Percentiles rank a stretch among this genome's conserved stretches.
phyloP scores from a whole-genome alignment of 805 yeast species.

The Candida quercuum region DNA sequence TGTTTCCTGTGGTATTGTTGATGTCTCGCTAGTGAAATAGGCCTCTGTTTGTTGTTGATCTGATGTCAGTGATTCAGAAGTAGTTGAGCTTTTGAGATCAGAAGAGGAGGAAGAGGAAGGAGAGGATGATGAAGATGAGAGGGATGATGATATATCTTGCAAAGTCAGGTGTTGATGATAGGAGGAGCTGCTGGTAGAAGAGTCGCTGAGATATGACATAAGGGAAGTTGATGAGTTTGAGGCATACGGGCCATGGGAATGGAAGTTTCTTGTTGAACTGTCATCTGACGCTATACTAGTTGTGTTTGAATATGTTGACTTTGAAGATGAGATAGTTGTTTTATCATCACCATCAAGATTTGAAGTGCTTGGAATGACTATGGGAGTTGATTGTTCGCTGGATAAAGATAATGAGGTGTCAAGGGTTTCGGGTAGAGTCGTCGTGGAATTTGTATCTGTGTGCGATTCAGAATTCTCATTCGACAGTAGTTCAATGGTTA shows the following conservation, averaged over 20 bases:
- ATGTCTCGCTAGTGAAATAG: neutral
- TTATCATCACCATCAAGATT: neutral
- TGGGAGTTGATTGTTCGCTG: neutral
- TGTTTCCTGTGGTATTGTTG: constrained; percentile 1
- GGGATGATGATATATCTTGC: neutral
- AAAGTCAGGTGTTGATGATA: no score
- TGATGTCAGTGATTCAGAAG: constrained; percentile 4
- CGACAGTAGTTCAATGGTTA: no score
- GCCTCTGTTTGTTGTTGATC: neutral
- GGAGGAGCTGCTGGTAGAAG: no score
- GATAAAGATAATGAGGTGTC: neutral
- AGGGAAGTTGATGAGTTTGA: no score
- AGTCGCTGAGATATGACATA: no score
- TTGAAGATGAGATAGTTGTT: neutral
- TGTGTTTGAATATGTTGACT: neutral
- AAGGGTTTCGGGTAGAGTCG: no score
- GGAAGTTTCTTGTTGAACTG: no score
- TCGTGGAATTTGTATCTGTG: no score
- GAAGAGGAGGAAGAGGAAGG: neutral
- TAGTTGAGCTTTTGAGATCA: neutral
- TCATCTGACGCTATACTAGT: neutral
- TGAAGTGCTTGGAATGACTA: constrained; percentile 1
- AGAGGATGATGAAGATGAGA: neutral
- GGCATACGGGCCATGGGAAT: no score
- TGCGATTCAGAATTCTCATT: no score